phyloP scores from a whole-genome alignment of 129 eudicot genomes.

The Pseudognaphalium luteoalbum region DNA sequence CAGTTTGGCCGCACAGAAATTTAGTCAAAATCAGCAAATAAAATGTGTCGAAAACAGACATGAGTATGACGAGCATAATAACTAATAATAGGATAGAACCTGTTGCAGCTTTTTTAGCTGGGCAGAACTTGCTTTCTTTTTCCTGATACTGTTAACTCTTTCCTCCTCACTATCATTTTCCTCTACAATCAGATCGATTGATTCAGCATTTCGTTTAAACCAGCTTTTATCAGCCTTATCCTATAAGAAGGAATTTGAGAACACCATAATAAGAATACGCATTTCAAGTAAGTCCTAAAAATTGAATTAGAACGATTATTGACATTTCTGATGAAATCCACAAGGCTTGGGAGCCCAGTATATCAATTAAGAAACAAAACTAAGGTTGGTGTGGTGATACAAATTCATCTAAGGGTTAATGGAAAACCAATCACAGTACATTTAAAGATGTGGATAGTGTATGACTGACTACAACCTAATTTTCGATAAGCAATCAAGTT shows the following conservation, averaged over 20 bases:
- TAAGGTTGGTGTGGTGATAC: not conserved
- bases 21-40: constrained; percentile 17
- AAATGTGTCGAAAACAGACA: constrained; percentile 1
- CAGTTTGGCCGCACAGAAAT: constrained; percentile 25
- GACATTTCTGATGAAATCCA: not conserved
- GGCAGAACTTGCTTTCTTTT: constrained; percentile 59
- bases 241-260: constrained; percentile 37
- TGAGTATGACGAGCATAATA: constrained; percentile 13
- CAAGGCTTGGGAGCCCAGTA: not conserved
- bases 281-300: not conserved
- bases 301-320: constrained; percentile 8
- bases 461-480: not conserved
- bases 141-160: constrained; percentile 57
- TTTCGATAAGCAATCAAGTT: not conserved
- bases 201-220: constrained; percentile 73
- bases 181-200: constrained; percentile 65
- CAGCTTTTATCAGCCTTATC: constrained; percentile 81
- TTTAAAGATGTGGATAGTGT: not conserved
- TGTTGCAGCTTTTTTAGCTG: constrained; percentile 65
- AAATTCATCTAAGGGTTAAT: not conserved
- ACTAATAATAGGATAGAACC: constrained; percentile 41
- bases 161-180: constrained; percentile 93
- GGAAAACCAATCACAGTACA: not conserved
- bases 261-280: constrained; percentile 7
- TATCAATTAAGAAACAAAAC: not conserved